Conservation (phyloP, 495 filamentous ascomycete genomes). For the Penicillium fimorum region DNA sequence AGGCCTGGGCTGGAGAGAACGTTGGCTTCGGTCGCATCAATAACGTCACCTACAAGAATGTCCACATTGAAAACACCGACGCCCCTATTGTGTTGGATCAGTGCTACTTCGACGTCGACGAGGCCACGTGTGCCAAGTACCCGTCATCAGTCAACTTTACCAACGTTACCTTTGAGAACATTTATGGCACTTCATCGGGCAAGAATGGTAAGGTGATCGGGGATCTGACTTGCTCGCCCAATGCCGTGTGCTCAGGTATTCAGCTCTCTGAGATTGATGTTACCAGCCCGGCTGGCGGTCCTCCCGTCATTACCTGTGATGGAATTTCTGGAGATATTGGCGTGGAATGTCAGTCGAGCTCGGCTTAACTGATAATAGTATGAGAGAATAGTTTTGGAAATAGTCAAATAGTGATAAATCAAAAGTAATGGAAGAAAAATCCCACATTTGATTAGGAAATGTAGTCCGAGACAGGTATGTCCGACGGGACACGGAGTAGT, state of each 20-base stretch:
- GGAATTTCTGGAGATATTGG: constrained; percentile 52
- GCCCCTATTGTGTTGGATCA: constrained; percentile 53
- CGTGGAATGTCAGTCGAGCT: constrained; percentile 35
- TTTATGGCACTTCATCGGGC: constrained; percentile 53
- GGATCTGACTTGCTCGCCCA: constrained; percentile 51
- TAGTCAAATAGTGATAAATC: not conserved
- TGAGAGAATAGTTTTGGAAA: not conserved
- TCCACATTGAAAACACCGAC: constrained; percentile 55
- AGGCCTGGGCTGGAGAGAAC: constrained; percentile 52
- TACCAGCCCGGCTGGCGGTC: constrained; percentile 45
- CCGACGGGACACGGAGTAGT: not conserved
- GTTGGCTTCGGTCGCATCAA: constrained; percentile 58
- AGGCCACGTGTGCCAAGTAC: constrained; percentile 45
- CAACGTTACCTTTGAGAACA: constrained; percentile 54
- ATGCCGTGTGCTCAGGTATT: constrained; percentile 54
- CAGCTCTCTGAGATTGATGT: constrained; percentile 50
- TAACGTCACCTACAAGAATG: constrained; percentile 59
- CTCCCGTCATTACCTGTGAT: constrained; percentile 51
- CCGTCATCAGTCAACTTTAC: constrained; percentile 56
- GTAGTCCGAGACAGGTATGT: not conserved
- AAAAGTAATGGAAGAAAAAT: not conserved
- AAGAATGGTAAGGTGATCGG: constrained; percentile 49
- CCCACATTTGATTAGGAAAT: not conserved
- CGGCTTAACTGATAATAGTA: not conserved
- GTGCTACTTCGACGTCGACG: constrained; percentile 58